These are phyloP conservation scores for Salisapilia sapeloensis DNA, from an alignment of 352 stramenopile species.

Conservation along the genomic window DNA sequence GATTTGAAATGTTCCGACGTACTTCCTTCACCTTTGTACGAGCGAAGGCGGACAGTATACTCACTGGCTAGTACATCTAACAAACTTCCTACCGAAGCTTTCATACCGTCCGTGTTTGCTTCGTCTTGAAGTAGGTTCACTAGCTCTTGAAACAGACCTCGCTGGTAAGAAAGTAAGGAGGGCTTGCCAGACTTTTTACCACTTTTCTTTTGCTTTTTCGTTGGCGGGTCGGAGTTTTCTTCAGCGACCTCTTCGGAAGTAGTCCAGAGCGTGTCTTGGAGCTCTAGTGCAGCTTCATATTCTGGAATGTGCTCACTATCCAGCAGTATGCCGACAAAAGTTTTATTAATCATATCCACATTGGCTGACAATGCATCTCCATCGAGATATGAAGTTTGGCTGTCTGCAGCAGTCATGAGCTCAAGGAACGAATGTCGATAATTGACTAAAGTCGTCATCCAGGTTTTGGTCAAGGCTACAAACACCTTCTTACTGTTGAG, in stretches of 20 bases:
- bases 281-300: slow-evolving; percentile 41
- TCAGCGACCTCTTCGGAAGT: background rate
- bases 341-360: slow-evolving; percentile 22
- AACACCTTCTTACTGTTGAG: slow-evolving; percentile 84
- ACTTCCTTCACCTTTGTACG: slow-evolving; percentile 51
- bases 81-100: slow-evolving; percentile 31
- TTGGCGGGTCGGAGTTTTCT: slow-evolving; percentile 3
- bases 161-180: slow-evolving; percentile 55
- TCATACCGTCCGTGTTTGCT: slow-evolving; percentile 10
- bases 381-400: slow-evolving; percentile 3
- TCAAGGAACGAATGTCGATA: slow-evolving; percentile 28
- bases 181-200: slow-evolving; percentile 14
- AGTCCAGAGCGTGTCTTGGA: slow-evolving; percentile 13
- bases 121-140: slow-evolving; percentile 27
- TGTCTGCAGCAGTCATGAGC: slow-evolving; percentile 3
- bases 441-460: slow-evolving; percentile 28
- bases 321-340: slow-evolving; percentile 60
- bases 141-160: slow-evolving; percentile 63
- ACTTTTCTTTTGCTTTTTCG: slow-evolving; percentile 19
- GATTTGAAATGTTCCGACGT: slow-evolving; percentile 44
- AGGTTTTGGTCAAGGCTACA: slow-evolving; percentile 62
- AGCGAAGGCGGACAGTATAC: slow-evolving; percentile 39
- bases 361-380: too few relatives aligned
- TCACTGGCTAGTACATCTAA: slow-evolving; percentile 42
- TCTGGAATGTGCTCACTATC: slow-evolving; percentile 57